Percentiles rank a stretch among this genome's conserved stretches.
phyloP scores from a whole-genome alignment of 208 protist genomes.

The Wallacemonas rigidus region DNA sequence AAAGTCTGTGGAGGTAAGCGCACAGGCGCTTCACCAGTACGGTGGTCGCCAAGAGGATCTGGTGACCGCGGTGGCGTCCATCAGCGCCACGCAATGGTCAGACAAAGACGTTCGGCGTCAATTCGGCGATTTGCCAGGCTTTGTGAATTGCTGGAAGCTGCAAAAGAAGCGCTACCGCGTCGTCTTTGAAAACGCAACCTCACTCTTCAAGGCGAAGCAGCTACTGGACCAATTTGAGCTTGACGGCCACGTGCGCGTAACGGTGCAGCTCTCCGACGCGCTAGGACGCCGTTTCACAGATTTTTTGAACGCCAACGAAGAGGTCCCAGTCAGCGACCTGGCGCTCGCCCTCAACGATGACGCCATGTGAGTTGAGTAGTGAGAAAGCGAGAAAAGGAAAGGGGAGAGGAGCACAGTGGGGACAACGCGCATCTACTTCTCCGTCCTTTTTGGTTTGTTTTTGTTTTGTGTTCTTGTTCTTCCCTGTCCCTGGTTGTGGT shows the following conservation, averaged over 20 bases:
- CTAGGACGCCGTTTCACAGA: conserved; percentile 37
- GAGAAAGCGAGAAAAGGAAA: background rate
- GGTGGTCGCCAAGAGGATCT: conserved; percentile 58
- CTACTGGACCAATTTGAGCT: conserved; percentile 84
- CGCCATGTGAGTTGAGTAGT: background rate
- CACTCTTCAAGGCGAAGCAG: conserved; percentile 82
- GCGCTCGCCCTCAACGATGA: conserved; percentile 10
- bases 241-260: conserved; percentile 61
- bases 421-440: background rate
- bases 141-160: conserved; percentile 64
- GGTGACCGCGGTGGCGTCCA: conserved; percentile 60
- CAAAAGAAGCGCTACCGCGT: conserved; percentile 60
- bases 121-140: conserved; percentile 67
- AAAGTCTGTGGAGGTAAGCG: conserved; percentile 8
- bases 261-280: conserved; percentile 55
- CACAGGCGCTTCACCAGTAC: conserved; percentile 34
- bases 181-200: conserved; percentile 62
- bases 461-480: conserved; percentile 16
- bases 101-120: conserved; percentile 43
- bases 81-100: conserved; percentile 31
- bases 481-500: too few species aligned
- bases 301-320: conserved; percentile 47
- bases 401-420: background rate
- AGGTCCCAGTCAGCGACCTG: conserved; percentile 9
- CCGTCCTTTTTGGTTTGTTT: conserved; percentile 14